Evolutionary conservation across 2,329 filamentous ascomycete genomes (phyloP).

Genomic region (Elsinoe necatrix): DNA sequence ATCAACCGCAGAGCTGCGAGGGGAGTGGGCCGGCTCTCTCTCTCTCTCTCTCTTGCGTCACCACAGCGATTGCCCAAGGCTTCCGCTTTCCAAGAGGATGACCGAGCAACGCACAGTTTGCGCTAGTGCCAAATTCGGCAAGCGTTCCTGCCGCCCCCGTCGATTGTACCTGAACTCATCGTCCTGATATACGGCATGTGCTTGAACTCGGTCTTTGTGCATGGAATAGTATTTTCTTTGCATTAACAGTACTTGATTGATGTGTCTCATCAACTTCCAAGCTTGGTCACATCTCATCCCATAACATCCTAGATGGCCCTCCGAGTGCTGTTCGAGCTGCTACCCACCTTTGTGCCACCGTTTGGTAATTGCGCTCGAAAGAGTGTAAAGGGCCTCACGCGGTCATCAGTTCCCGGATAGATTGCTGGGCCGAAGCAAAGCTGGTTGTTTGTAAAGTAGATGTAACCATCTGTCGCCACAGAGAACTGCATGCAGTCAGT

Average conservation of each 20-base stretch:
- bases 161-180: slow-evolving; percentile 3
- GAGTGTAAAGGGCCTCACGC: slow-evolving; percentile 37
- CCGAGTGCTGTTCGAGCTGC: slow-evolving; percentile 3
- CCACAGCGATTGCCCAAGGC: background rate
- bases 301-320: background rate
- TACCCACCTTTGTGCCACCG: slow-evolving; percentile 33
- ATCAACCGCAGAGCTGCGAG: slow-evolving; percentile 10
- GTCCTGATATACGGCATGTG: background rate
- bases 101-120: slow-evolving; percentile 3
- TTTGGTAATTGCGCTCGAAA: slow-evolving; percentile 36
- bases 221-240: background rate
- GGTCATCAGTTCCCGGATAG: slow-evolving; percentile 37
- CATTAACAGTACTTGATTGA: background rate
- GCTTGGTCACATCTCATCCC: too few species aligned
- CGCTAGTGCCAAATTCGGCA: background rate
- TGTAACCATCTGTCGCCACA: slow-evolving; percentile 38
- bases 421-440: slow-evolving; percentile 32
- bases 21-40: background rate
- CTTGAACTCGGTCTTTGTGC: background rate
- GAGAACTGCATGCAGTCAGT: slow-evolving; percentile 27
- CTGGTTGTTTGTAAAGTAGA: slow-evolving; percentile 49
- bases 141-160: background rate
- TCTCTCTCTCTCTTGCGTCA: slow-evolving; percentile 3
- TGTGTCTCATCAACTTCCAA: too few species aligned
- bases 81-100: background rate